These are phyloP conservation scores for Linderina pennispora DNA, from an alignment of 192 early-diverging fungal genomes.

Conservation along the genomic window DNA sequence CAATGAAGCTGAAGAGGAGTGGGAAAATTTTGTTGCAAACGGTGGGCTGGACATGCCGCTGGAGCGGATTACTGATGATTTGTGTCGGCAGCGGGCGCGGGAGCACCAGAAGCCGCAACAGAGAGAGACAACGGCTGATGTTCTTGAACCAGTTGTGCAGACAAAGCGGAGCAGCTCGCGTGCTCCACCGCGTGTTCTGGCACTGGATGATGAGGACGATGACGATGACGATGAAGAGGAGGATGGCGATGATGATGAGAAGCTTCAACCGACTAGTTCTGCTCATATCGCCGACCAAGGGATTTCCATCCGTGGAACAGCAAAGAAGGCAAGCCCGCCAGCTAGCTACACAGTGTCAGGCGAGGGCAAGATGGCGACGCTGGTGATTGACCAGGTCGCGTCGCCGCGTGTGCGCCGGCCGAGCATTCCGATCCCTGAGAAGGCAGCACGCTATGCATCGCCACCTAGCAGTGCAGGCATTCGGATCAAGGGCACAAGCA, in stretches of 20 bases:
- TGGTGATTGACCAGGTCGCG: constrained; percentile 2
- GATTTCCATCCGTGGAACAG: constrained; percentile 19
- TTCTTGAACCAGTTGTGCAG: too few species aligned
- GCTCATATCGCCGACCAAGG: too few species aligned
- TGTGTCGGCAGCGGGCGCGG: constrained; percentile 6
- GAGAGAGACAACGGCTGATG: too few species aligned
- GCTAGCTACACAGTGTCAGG: not conserved
- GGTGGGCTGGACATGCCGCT: constrained; percentile 43
- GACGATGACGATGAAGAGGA: constrained; percentile 29
- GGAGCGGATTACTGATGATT: constrained; percentile 38
- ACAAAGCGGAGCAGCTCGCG: not conserved
- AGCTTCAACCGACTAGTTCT: too few species aligned
- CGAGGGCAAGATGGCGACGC: not conserved
- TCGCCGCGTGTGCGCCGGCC: constrained; percentile 7
- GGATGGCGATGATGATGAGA: too few species aligned
- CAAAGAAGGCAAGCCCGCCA: constrained; percentile 1
- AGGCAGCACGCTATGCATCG: not conserved
- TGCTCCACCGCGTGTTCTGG: constrained; percentile 4
- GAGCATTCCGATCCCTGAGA: constrained; percentile 7
- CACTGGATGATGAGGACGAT: constrained; percentile 17
- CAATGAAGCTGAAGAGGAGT: constrained; percentile 28
- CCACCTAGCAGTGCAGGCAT: constrained; percentile 6
- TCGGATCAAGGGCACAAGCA: constrained; percentile 21
- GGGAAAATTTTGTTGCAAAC: constrained; percentile 48
- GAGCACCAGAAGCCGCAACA: not conserved